These are phyloP conservation scores for Eudorina sp. DNA, from an alignment of 139 green algal genomes.

Conservation along the genomic window DNA sequence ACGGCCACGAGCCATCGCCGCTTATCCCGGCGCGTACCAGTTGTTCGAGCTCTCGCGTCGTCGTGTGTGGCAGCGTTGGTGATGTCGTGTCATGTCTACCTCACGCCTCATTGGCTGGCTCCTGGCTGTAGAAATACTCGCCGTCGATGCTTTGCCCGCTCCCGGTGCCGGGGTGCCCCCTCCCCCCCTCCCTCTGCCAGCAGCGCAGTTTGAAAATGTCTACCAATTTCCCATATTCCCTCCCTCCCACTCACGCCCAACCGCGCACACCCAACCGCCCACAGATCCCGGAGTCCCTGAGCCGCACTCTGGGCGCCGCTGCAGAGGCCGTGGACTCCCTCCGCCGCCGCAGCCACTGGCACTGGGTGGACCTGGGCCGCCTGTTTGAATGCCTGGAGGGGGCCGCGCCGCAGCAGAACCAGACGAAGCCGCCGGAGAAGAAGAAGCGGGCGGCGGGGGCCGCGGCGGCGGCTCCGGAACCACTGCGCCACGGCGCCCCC, in stretches of 20 bases:
- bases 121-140: too few species aligned
- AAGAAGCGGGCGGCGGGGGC: background rate
- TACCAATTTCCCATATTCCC: too few species aligned
- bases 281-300: constrained; percentile 47
- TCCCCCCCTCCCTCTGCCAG: too few species aligned
- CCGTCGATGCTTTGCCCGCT: too few species aligned
- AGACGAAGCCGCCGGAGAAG: background rate
- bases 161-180: too few species aligned
- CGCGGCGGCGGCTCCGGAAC: background rate
- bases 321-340: constrained; percentile 59
- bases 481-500: background rate
- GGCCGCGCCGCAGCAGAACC: background rate
- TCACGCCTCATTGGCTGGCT: too few species aligned
- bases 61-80: too few species aligned
- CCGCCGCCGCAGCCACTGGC: constrained; percentile 67
- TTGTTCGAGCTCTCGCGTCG: too few species aligned
- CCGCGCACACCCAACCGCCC: background rate
- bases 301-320: constrained; percentile 61
- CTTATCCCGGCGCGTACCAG: too few species aligned
- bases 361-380: constrained; percentile 78
- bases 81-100: too few species aligned
- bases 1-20: too few species aligned
- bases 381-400: constrained; percentile 60
- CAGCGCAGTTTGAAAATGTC: too few species aligned
- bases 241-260: background rate